Conservation (phyloP, 2,329 filamentous ascomycete species). For the Hortaea werneckii region DNA sequence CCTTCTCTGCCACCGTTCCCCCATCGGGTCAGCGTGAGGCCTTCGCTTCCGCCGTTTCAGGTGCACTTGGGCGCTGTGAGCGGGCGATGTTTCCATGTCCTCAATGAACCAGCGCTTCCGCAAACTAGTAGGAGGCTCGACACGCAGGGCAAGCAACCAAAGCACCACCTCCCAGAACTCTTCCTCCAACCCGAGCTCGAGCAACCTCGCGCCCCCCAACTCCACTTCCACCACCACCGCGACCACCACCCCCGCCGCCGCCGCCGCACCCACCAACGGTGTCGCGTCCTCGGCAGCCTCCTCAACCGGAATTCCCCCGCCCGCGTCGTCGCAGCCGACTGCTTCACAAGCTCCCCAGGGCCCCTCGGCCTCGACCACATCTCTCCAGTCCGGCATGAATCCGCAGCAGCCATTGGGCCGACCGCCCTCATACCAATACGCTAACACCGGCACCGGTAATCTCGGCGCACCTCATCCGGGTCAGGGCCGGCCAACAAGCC, state of each 20-base stretch:
- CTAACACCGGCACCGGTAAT: constrained; percentile 27
- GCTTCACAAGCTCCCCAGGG: constrained; percentile 18
- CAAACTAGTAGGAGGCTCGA: constrained; percentile 71
- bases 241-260: constrained; percentile 28
- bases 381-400: constrained; percentile 43
- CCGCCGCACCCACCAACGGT: constrained; percentile 22
- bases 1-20: too few relatives aligned
- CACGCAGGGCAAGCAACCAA: constrained; percentile 55
- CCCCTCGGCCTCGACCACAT: constrained; percentile 37
- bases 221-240: constrained; percentile 39
- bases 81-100: constrained; percentile 31
- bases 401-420: constrained; percentile 43
- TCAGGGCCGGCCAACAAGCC: constrained; percentile 38
- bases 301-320: constrained; percentile 30
- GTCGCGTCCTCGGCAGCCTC: constrained; percentile 24
- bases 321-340: constrained; percentile 9
- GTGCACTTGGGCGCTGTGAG: neutral
- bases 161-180: constrained; percentile 54
- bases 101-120: constrained; percentile 72
- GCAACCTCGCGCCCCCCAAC: constrained; percentile 50
- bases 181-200: constrained; percentile 14
- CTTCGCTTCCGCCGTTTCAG: neutral
- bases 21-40: too few relatives aligned
- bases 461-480: constrained; percentile 31
- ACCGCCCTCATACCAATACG: constrained; percentile 55